Evolutionary conservation across 495 filamentous ascomycete genomes (phyloP), one percentile per base, ranked within the genome.

Genomic region (Polyplosphaeria fusca): DNA sequence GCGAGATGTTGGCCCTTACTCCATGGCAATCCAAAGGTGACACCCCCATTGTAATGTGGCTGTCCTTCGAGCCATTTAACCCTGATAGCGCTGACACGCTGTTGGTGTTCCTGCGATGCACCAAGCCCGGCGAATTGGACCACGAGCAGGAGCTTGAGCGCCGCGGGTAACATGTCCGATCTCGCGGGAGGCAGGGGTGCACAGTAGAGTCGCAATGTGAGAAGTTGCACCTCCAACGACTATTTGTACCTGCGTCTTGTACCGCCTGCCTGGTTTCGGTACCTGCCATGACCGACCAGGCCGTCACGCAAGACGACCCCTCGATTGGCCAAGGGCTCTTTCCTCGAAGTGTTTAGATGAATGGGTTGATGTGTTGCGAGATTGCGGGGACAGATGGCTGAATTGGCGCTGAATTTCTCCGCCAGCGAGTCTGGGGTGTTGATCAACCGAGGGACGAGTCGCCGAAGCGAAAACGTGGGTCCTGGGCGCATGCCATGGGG

Each of bases 21-120:
- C 52, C 42, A 55, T 9, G 52, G 52, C 3, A 55, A 13, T 3
- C 52, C 52, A 24, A 55, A 55, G 12, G 41, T 55, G 7, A 44
- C 39, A 3, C 52, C 52, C n/a, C 14, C 19, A 19, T 39, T 24
- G 19, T 30, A 26, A 14, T 26, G 14, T 26, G 52, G 26, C 3
- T 19, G 12, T 5, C 42, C 52, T 16, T 55, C 42, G 14, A 55
- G 27, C 52, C 52, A 55, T 11, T 40, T 46, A 3, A 55, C 52
- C n/a, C 14, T 55, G 7, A 40, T 42, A 18, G 39, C 2, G 3
- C 20, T 38, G 16, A 23, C 45, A n/a, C 14, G 1, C 12, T 23
- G 20, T 9, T 18, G 20, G 12, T 23, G 23, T 28, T 20, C 11
- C 18, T 44, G 50, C 5, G 50, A 3, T 1, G 24, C 24, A 24